Evolutionary conservation across 495 filamentous ascomycete genomes (phyloP), one percentile per base, ranked within the genome.

Genomic region (Xylaria sp.): DNA sequence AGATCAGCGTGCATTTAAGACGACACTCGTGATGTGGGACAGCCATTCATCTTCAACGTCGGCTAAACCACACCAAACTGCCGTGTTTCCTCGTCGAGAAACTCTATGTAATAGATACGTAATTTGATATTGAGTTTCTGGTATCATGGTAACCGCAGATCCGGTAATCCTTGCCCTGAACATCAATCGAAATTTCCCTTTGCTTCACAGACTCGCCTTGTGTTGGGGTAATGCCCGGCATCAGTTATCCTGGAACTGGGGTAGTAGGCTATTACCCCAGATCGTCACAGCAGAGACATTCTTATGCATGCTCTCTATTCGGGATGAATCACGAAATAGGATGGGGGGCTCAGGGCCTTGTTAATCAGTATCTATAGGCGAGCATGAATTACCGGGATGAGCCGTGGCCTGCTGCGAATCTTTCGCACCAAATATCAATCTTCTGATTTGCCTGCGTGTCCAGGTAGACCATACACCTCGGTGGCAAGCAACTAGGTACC

Each of bases 21-120:
- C 64, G 29, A 55, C n/a, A 29, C 64, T 46, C 63, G 64, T 67
- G 64, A 67, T 67, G 29, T 29, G 48, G 15, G 26, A n/a, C 48
- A 41, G 48, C 21, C 2, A 52, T 26, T 53, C 12, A 53, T 29
- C n/a, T 35, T 55, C 64, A 55, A 55, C 64, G 14, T 55, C 48
- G 0, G 33, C 29, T 19, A 41, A 53, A 41, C 64, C 29, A 55
- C 17, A 31, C 44, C 19, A 26, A 61, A 17, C 3, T 14, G 37
- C n/a, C 5, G 5, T 26, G 21, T 3, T 19, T 35, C 46, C 24
- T 44, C 4, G 24, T 46, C n/a, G 7, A 48, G 15, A 48, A 5
- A 29, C 43, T 29, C 24, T 5, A 59, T 11, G 19, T 59, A 37
- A 21, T 12, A 31, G 0, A 55, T 31, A 24, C 37, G 37, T 12